Evolutionary conservation across 129 eudicot species (phyloP).

Genomic region (Erigeron canadensis): DNA sequence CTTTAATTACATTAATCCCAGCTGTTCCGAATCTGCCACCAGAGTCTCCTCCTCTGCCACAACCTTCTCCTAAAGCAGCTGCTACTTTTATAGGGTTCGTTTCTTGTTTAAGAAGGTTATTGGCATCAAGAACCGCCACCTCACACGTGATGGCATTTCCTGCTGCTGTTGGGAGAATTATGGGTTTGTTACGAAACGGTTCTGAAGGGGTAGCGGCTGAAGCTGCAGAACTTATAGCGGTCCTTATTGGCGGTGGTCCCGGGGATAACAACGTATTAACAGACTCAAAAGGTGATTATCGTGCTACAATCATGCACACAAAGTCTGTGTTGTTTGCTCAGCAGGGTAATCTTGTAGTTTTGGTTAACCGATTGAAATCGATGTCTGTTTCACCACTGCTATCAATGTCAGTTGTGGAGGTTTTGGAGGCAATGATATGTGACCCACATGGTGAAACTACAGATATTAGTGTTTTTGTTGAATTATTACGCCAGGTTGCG

Average conservation of each 20-base stretch:
- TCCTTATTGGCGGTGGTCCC: constrained; percentile 92
- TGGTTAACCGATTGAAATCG: constrained; percentile 88
- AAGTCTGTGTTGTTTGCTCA: constrained; percentile 86
- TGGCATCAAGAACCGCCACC: constrained; percentile 83
- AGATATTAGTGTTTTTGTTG: constrained; percentile 88
- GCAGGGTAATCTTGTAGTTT: constrained; percentile 62
- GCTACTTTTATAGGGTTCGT: constrained; percentile 91
- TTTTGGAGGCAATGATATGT: constrained; percentile 95
- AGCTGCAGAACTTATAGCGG: constrained; percentile 83
- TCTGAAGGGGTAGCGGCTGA: constrained; percentile 94
- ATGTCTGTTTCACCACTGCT: constrained; percentile 87
- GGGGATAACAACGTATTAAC: constrained; percentile 59
- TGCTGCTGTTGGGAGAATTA: constrained; percentile 94
- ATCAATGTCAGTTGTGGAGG: constrained; percentile 92
- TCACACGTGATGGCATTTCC: constrained; percentile 97
- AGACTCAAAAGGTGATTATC: constrained; percentile 90
- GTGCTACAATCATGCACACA: constrained; percentile 94
- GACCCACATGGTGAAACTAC: constrained; percentile 97
- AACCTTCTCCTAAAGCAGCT: constrained; percentile 99
- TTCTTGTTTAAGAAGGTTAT: constrained; percentile 80
- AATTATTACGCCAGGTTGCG: constrained; percentile 86
- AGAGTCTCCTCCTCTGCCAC: constrained; percentile 86
- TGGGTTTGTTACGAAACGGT: constrained; percentile 97
- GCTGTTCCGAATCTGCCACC: constrained; percentile 94
- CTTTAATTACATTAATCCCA: constrained; percentile 94